Percentiles rank a stretch among this genome's conserved stretches.
Conservation (phyloP, 2,329 filamentous ascomycete species). For the Colletotrichum lini region DNA sequence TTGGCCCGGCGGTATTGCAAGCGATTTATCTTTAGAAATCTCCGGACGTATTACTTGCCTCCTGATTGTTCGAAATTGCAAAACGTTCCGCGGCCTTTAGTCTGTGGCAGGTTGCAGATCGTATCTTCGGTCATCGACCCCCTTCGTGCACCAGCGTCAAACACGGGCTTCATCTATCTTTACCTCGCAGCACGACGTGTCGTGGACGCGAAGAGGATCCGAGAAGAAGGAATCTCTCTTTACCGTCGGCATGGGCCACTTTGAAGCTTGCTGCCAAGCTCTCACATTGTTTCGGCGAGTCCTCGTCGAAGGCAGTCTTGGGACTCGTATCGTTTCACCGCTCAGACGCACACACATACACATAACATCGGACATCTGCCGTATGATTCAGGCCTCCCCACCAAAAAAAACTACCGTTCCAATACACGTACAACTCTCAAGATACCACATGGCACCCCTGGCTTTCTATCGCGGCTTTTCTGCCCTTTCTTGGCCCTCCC, state of each 20-base stretch:
- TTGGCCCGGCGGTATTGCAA: background rate
- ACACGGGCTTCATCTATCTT: conserved; percentile 40
- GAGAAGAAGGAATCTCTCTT: background rate
- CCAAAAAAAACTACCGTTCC: too few species aligned
- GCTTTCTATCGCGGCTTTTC: conserved; percentile 5
- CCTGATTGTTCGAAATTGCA: background rate
- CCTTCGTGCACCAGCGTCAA: conserved; percentile 23
- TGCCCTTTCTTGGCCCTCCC: background rate
- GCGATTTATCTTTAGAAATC: background rate
- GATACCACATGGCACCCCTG: conserved; percentile 10
- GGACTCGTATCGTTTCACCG: conserved; percentile 41
- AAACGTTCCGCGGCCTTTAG: conserved; percentile 9
- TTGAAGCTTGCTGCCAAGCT: conserved; percentile 28
- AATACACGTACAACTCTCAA: conserved; percentile 8
- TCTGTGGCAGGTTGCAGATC: conserved; percentile 37
- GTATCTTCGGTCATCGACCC: background rate
- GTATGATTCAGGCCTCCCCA: too few species aligned
- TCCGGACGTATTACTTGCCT: background rate
- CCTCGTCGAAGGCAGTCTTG: conserved; percentile 32
- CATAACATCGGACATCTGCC: too few species aligned
- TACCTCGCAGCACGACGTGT: conserved; percentile 3
- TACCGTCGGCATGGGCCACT: background rate
- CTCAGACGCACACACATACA: conserved; percentile 28
- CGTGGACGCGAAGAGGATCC: background rate
- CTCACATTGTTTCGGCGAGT: conserved; percentile 24